Conservation (phyloP, 768 basidiomycete species). For the Udeniomyces megalosporus region DNA sequence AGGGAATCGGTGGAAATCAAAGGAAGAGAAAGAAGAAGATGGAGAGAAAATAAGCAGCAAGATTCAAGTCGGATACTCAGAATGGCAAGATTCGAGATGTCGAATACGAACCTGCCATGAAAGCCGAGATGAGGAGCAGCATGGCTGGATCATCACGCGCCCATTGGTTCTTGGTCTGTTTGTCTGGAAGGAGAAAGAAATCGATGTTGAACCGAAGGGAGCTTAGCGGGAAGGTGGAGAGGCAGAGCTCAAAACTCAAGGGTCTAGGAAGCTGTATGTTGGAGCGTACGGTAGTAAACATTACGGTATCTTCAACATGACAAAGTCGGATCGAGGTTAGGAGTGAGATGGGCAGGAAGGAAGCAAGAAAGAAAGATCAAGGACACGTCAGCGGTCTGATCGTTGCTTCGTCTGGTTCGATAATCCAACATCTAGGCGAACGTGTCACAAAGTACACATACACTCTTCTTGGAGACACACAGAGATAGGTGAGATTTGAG, state of each 20-base stretch:
- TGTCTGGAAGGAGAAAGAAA: slow-evolving; percentile 8
- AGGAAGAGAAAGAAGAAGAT: neutral
- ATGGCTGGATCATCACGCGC: slow-evolving; percentile 95
- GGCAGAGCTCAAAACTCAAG: neutral
- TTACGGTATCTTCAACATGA: slow-evolving; percentile 56
- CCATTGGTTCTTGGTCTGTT: slow-evolving; percentile 97
- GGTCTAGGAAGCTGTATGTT: too few species aligned
- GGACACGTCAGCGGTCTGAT: neutral
- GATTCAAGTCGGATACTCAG: too few species aligned
- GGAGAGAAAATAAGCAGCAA: too few species aligned
- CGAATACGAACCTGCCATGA: slow-evolving; percentile 45
- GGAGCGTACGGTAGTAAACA: slow-evolving; percentile 75
- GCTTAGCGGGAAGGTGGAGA: neutral
- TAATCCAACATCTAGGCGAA: neutral
- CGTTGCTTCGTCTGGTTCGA: too few species aligned
- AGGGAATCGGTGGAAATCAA: too few species aligned
- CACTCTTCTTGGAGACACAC: slow-evolving; percentile 83
- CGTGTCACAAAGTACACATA: slow-evolving; percentile 31
- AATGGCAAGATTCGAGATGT: neutral
- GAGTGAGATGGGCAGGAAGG: neutral
- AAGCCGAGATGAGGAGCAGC: slow-evolving; percentile 64
- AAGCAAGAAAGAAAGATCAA: neutral
- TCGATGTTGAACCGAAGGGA: neutral
- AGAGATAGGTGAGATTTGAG: slow-evolving; percentile 89
- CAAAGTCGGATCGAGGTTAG: neutral